Percentiles rank a stretch among this genome's conserved stretches.
Conservation (phyloP, 2,329 filamentous ascomycete genomes). For the Fusarium subtropicale region DNA sequence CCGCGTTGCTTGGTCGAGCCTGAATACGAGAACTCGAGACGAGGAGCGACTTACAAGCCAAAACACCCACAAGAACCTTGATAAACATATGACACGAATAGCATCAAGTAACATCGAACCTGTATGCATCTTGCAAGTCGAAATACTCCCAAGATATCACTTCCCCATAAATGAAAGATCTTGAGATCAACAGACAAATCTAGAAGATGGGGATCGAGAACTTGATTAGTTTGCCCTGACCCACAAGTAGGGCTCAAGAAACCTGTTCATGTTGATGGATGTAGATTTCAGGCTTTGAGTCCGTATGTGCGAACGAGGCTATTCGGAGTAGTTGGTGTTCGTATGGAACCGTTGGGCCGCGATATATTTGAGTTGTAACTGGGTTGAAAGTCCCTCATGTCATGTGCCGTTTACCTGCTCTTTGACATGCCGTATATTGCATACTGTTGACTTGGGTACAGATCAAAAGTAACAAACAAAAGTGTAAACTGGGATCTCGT, state of each 20-base stretch:
- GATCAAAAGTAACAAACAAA: neutral
- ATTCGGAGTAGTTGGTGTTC: neutral
- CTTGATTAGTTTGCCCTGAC: slow-evolving; percentile 11
- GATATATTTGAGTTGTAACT: neutral
- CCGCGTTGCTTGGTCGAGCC: no score
- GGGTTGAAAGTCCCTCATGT: neutral
- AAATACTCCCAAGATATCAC: neutral
- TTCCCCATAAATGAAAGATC: neutral
- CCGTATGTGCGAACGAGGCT: neutral
- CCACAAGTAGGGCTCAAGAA: slow-evolving; percentile 15
- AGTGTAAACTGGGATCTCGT: neutral
- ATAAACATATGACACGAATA: neutral
- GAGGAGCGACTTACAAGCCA: neutral
- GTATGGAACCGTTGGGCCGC: neutral
- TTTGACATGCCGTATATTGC: neutral
- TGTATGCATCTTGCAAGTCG: neutral
- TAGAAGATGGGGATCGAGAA: neutral
- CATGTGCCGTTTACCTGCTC: neutral
- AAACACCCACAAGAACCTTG: neutral
- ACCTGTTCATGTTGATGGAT: neutral
- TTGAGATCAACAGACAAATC: neutral
- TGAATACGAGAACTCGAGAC: neutral
- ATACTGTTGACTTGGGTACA: neutral
- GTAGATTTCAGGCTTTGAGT: neutral
- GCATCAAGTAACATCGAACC: neutral